These are phyloP conservation scores for Ophiostoma australiae DNA, from an alignment of 2,329 filamentous ascomycete species.

Conservation along the genomic window DNA sequence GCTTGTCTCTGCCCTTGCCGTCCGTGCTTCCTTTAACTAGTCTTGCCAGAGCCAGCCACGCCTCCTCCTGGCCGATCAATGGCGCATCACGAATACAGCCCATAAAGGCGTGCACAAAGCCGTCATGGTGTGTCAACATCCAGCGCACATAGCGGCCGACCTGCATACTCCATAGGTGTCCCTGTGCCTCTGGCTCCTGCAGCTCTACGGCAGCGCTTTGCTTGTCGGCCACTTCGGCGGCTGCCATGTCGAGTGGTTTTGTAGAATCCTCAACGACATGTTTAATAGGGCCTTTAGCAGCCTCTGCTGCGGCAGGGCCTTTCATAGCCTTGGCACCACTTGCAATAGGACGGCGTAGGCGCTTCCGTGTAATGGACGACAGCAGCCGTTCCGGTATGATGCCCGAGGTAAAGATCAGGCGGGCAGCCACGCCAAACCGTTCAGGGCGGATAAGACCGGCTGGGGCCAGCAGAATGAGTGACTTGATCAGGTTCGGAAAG, in stretches of 20 bases:
- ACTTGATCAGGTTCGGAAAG: conserved; percentile 65
- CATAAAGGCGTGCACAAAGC: conserved; percentile 58
- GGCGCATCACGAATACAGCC: conserved; percentile 52
- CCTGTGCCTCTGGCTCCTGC: conserved; percentile 28
- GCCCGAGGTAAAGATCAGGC: conserved; percentile 52
- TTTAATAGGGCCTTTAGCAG: conserved; percentile 15
- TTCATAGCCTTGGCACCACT: conserved; percentile 29
- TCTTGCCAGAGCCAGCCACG: conserved; percentile 45
- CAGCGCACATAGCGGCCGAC: conserved; percentile 52
- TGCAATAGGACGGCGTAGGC: conserved; percentile 50
- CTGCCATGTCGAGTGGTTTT: conserved; percentile 37
- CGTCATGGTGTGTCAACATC: conserved; percentile 52
- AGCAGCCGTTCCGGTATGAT: conserved; percentile 51
- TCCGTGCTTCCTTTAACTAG: conserved; percentile 28
- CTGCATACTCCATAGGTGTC: conserved; percentile 39
- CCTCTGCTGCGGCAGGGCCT: background rate
- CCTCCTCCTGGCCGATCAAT: conserved; percentile 48
- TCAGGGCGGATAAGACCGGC: conserved; percentile 63
- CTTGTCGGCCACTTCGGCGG: conserved; percentile 40
- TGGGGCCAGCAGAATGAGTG: conserved; percentile 72
- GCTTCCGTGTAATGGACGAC: conserved; percentile 43
- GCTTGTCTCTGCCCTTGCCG: conserved; percentile 28
- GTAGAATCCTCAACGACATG: background rate
- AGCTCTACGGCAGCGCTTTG: conserved; percentile 26
- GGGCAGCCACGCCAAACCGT: conserved; percentile 47